These are phyloP conservation scores for Elsinoe fawcettii DNA, from an alignment of 2,329 filamentous ascomycete species.

Conservation along the genomic window DNA sequence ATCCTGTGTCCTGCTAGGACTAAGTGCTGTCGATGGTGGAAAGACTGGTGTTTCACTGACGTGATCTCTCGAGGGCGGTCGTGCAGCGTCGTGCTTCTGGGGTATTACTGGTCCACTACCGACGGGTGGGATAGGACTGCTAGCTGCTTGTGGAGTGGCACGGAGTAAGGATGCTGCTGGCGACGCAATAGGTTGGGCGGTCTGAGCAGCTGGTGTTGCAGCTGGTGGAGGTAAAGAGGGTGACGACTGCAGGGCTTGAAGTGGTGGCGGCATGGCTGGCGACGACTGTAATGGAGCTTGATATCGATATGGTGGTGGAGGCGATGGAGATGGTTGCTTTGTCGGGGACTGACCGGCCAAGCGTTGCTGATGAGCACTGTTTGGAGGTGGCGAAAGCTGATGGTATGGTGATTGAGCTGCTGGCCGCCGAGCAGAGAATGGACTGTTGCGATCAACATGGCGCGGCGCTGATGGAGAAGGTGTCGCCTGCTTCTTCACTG, in stretches of 20 bases:
- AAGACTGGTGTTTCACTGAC: constrained; percentile 22
- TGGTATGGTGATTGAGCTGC: constrained; percentile 23
- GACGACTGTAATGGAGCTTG: constrained; percentile 12
- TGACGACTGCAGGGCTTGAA: constrained; percentile 12
- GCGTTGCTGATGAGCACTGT: constrained; percentile 16
- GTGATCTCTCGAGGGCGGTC: constrained; percentile 14
- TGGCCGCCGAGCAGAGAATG: constrained; percentile 20
- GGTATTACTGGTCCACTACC: constrained; percentile 15
- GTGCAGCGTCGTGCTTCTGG: constrained; percentile 17
- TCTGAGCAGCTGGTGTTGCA: constrained; percentile 14
- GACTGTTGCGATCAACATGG: constrained; percentile 15
- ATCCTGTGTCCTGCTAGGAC: constrained; percentile 20
- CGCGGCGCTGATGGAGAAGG: constrained; percentile 18
- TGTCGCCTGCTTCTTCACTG: constrained; percentile 14
- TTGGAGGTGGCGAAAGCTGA: constrained; percentile 24
- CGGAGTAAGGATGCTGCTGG: constrained; percentile 7
- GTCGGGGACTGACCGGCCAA: constrained; percentile 24
- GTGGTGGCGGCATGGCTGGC: constrained; percentile 9
- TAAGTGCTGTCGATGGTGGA: constrained; percentile 23
- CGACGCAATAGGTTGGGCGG: neutral
- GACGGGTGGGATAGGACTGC: constrained; percentile 13
- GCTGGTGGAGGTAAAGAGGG: constrained; percentile 15
- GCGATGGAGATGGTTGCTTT: constrained; percentile 26
- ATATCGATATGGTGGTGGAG: constrained; percentile 14
- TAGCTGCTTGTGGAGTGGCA: constrained; percentile 12